Evolutionary conservation across 2,329 filamentous ascomycete genomes (phyloP), one percentile per base, ranked within the genome.

Genomic region (Pseudophaeomoniella oleicola): DNA sequence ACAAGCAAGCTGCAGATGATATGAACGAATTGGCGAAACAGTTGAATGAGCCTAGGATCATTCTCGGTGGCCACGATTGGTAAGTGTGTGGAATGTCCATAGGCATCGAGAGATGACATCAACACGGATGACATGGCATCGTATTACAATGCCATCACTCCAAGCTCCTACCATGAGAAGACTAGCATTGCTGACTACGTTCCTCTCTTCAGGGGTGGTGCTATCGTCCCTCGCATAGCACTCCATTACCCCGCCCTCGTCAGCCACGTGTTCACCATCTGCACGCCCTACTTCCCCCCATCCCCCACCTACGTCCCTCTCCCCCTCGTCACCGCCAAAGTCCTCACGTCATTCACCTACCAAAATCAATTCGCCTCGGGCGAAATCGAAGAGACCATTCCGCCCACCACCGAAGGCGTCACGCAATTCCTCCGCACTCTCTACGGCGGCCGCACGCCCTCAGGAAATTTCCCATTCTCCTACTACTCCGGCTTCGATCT

Each of bases 61-160:
- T 94, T 39, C 69, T 94, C 11, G 85, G 86, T 34, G 88, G 86
- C 5, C 88, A 94, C 60, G 88, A 96, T 59, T 94, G 88, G 73
- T 62, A 55, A 34, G 37, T 43, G 30, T n/a, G n/a, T n/a, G n/a
- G n/a, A n/a, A n/a, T n/a, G n/a, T n/a, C n/a, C n/a, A n/a, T n/a
- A n/a, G n/a, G n/a, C n/a, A n/a, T n/a, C n/a, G n/a, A n/a, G n/a
- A n/a, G n/a, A n/a, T n/a, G n/a, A n/a, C n/a, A n/a, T n/a, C n/a
- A n/a, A n/a, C n/a, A n/a, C n/a, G n/a, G n/a, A n/a, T n/a, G n/a
- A n/a, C n/a, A n/a, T n/a, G n/a, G n/a, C n/a, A n/a, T n/a, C n/a
- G n/a, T n/a, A n/a, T n/a, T n/a, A n/a, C n/a, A n/a, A n/a, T n/a
- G n/a, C n/a, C n/a, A n/a, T n/a, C n/a, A n/a, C n/a, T n/a, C n/a